These are phyloP conservation scores for Diaporthe destruens DNA, from an alignment of 2,329 filamentous ascomycete species.

Conservation along the genomic window DNA sequence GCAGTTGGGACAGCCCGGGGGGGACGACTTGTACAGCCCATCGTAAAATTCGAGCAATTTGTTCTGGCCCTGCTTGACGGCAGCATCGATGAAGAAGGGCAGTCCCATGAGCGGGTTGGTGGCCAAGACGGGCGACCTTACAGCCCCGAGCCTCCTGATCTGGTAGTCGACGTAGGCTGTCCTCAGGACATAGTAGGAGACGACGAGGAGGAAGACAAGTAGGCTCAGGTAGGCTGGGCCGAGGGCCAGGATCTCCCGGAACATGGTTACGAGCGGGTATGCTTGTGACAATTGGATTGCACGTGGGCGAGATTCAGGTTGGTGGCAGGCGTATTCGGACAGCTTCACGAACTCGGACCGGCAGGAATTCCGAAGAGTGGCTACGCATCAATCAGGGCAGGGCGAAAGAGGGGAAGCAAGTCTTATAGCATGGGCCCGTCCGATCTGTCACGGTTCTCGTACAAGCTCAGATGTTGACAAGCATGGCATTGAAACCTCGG, in stretches of 20 bases:
- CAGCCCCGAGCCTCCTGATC: slow-evolving; percentile 51
- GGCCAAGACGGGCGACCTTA: slow-evolving; percentile 50
- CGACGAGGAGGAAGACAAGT: slow-evolving; percentile 36
- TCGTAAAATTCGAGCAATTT: slow-evolving; percentile 51
- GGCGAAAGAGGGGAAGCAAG: slow-evolving; percentile 24
- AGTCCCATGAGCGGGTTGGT: slow-evolving; percentile 52
- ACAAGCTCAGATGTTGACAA: slow-evolving; percentile 32
- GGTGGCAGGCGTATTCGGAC: slow-evolving; percentile 11
- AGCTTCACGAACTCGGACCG: slow-evolving; percentile 25
- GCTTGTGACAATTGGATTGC: slow-evolving; percentile 14
- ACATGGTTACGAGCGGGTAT: slow-evolving; percentile 29
- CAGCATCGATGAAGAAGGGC: slow-evolving; percentile 48
- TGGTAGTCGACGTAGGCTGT: slow-evolving; percentile 46
- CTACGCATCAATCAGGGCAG: neutral
- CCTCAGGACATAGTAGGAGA: slow-evolving; percentile 44
- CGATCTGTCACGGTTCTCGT: slow-evolving; percentile 19
- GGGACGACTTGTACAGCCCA: slow-evolving; percentile 47
- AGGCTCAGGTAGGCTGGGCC: slow-evolving; percentile 31
- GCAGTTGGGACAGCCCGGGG: slow-evolving; percentile 51
- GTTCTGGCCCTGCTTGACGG: slow-evolving; percentile 49
- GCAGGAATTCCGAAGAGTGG: slow-evolving; percentile 8
- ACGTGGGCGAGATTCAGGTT: slow-evolving; percentile 8
- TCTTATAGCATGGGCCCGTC: slow-evolving; percentile 30
- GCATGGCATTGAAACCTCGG: slow-evolving; percentile 27
- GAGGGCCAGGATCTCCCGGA: slow-evolving; percentile 35